Evolutionary conservation across 2,329 filamentous ascomycete species (phyloP).

Genomic region (Colletotrichum sp.): DNA sequence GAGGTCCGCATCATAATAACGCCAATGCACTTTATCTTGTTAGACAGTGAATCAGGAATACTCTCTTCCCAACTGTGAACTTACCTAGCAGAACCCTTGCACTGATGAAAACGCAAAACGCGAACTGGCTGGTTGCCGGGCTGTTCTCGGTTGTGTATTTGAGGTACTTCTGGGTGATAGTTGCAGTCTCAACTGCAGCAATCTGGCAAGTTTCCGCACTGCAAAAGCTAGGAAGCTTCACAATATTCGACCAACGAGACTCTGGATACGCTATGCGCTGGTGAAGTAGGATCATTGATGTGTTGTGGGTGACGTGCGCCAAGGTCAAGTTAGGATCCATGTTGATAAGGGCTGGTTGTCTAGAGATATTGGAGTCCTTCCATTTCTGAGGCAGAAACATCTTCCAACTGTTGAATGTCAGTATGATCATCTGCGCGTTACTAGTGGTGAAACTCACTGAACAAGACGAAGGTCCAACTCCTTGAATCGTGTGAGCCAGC

Average conservation of each 20-base stretch:
- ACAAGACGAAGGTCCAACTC: conserved; percentile 51
- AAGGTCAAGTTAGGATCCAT: conserved; percentile 57
- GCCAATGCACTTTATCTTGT: conserved; percentile 29
- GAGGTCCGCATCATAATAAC: conserved; percentile 26
- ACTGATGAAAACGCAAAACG: conserved; percentile 52
- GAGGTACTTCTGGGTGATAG: conserved; percentile 51
- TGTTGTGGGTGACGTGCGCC: conserved; percentile 54
- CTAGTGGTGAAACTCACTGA: conserved; percentile 30
- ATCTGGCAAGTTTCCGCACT: conserved; percentile 54
- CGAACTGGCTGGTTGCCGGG: conserved; percentile 42
- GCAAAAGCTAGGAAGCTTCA: conserved; percentile 44
- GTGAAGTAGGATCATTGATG: conserved; percentile 54
- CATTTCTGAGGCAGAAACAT: conserved; percentile 48
- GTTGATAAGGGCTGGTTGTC: conserved; percentile 25
- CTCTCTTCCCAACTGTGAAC: background rate
- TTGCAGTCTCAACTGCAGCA: conserved; percentile 50
- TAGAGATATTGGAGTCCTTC: conserved; percentile 38
- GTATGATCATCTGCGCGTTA: background rate
- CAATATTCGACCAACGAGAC: conserved; percentile 30
- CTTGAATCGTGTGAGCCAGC: conserved; percentile 52
- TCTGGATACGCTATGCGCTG: conserved; percentile 52
- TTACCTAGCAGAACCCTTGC: conserved; percentile 42
- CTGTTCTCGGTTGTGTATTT: conserved; percentile 33
- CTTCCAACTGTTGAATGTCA: conserved; percentile 38
- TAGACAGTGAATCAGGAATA: background rate